phyloP scores from a whole-genome alignment of 1,284 basidiomycete genomes.

The Porodaedalea pini region DNA sequence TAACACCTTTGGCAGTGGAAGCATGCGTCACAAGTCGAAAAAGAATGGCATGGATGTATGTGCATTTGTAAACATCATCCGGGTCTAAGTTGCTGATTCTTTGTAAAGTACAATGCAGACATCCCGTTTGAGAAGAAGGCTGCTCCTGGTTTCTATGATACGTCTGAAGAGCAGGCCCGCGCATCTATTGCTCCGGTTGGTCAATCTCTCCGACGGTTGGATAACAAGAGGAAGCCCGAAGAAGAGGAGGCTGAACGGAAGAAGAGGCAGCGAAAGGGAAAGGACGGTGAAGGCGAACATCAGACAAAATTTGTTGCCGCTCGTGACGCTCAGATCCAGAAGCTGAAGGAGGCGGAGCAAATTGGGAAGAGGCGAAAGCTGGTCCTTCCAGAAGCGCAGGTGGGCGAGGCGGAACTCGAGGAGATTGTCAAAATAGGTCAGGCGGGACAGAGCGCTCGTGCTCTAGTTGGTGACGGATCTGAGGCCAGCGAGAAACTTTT shows the following conservation, averaged over 20 bases:
- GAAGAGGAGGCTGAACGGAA: constrained; percentile 82
- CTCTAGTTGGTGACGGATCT: constrained; percentile 75
- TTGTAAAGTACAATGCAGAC: constrained; percentile 88
- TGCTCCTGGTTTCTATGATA: constrained; percentile 95
- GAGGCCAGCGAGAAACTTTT: constrained; percentile 85
- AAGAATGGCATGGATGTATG: constrained; percentile 95
- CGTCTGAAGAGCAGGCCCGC: constrained; percentile 90
- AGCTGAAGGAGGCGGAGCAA: constrained; percentile 94
- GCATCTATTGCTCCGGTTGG: constrained; percentile 87
- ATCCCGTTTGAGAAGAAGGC: constrained; percentile 99
- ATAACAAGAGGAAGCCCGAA: constrained; percentile 92
- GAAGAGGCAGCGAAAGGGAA: constrained; percentile 78
- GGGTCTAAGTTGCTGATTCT: constrained; percentile 16
- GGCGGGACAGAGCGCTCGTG: constrained; percentile 84
- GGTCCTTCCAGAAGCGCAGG: constrained; percentile 86
- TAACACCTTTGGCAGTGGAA: constrained; percentile 30
- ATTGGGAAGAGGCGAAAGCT: constrained; percentile 88
- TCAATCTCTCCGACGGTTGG: constrained; percentile 82
- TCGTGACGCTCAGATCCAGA: constrained; percentile 95
- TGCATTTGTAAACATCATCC: constrained; percentile 22
- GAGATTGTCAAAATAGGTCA: constrained; percentile 99
- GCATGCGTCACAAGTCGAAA: constrained; percentile 87
- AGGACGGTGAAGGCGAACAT: constrained; percentile 60
- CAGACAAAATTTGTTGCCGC: constrained; percentile 92
- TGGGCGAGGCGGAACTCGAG: constrained; percentile 94